A percentile compares a stretch with the other conserved stretches of the same genome.
These are phyloP conservation scores for Solanum chiquidenum DNA, from an alignment of 257 asterid species.

Conservation along the genomic window DNA sequence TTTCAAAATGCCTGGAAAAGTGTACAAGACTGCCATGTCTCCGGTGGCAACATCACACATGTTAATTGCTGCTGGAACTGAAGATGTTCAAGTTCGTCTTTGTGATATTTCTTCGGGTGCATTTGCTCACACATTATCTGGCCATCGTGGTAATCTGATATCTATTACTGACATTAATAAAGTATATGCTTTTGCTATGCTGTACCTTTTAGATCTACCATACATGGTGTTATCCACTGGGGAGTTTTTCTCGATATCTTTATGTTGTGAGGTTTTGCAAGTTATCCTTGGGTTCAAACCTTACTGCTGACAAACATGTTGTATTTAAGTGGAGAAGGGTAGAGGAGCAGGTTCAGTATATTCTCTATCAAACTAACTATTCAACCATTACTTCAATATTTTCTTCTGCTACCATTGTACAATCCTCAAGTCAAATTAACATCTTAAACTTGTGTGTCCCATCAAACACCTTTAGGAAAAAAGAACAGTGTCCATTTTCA, in stretches of 20 bases:
- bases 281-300: not conserved
- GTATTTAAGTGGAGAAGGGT: not conserved
- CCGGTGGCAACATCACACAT: slow-evolving; percentile 77
- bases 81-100: slow-evolving; percentile 97
- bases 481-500: not conserved
- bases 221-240: not conserved
- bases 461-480: not conserved
- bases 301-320: not conserved
- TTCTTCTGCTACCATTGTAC: not conserved
- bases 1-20: slow-evolving; percentile 99
- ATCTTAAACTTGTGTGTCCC: not conserved
- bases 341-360: not conserved
- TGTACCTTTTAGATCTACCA: not conserved
- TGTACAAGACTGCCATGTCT: slow-evolving; percentile 86
- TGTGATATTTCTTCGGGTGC: slow-evolving; percentile 98
- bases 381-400: not conserved
- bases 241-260: not conserved
- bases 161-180: not conserved
- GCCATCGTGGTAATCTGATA: slow-evolving; percentile 84
- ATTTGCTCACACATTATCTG: slow-evolving; percentile 94
- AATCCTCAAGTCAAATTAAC: not conserved
- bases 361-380: not conserved
- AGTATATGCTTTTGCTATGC: not conserved
- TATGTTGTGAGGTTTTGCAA: not conserved
- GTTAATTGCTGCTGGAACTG: slow-evolving; percentile 95